These are phyloP conservation scores for Musa schizocarpa DNA, from an alignment of 176 grass and related monocot genomes.

Conservation along the genomic window DNA sequence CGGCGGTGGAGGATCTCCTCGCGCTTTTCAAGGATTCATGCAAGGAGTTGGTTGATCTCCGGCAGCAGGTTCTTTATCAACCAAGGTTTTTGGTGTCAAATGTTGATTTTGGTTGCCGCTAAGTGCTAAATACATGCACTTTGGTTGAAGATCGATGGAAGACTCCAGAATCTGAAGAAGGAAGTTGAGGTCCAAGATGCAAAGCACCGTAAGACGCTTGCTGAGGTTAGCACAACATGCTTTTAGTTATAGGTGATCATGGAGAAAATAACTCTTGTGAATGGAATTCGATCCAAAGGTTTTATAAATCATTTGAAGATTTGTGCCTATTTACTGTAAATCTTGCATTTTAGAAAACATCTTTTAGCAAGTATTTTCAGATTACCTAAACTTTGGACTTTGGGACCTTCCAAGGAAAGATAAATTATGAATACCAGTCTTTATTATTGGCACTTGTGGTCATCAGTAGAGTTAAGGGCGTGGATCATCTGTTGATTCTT, in stretches of 20 bases:
- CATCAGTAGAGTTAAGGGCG: background rate
- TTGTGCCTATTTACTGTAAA: background rate
- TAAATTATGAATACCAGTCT: background rate
- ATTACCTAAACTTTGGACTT: background rate
- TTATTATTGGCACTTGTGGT: background rate
- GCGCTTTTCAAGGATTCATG: slow-evolving; percentile 93
- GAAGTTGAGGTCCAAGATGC: slow-evolving; percentile 74
- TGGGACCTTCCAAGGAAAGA: background rate
- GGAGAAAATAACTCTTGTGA: background rate
- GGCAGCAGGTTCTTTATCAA: slow-evolving; percentile 52
- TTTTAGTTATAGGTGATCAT: background rate
- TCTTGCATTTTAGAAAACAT: background rate
- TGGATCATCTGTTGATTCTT: too few species aligned
- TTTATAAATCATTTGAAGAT: background rate
- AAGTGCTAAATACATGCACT: slow-evolving; percentile 2
- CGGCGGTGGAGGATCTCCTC: slow-evolving; percentile 81
- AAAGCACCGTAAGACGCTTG: slow-evolving; percentile 87
- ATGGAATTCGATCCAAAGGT: background rate
- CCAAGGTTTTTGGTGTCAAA: background rate
- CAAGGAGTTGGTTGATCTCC: slow-evolving; percentile 95
- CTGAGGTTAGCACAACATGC: slow-evolving; percentile 44
- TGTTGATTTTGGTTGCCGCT: background rate
- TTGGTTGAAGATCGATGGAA: slow-evolving; percentile 63
- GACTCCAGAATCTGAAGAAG: slow-evolving; percentile 92
- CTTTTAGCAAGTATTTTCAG: background rate